Percentiles rank a stretch among this genome's conserved stretches.
Conservation (phyloP, 2,329 filamentous ascomycete genomes). For the Herpomyces periplanetae region DNA sequence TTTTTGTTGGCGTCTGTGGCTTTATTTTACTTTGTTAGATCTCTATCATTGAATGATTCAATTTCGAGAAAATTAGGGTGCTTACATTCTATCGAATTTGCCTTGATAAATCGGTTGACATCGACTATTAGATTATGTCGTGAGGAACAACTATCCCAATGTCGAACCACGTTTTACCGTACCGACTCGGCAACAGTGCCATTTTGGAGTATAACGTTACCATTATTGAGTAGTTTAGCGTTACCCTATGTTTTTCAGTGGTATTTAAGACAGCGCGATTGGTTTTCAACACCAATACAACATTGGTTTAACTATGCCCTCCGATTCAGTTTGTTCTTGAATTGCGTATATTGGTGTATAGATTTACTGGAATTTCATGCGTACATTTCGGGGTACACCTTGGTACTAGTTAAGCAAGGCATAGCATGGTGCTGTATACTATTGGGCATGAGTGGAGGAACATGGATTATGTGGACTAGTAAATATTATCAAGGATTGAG, state of each 20-base stretch:
- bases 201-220: constrained; percentile 48
- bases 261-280: constrained; percentile 42
- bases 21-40: constrained; percentile 26
- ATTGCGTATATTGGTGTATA: constrained; percentile 60
- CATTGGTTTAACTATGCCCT: constrained; percentile 50
- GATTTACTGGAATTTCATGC: too few relatives aligned
- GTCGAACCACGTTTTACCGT: constrained; percentile 74
- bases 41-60: constrained; percentile 25
- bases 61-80: constrained; percentile 32
- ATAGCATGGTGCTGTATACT: too few relatives aligned
- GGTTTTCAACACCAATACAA: constrained; percentile 50
- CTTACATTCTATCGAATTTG: constrained; percentile 51
- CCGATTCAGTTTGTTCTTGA: constrained; percentile 29
- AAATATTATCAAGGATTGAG: too few relatives aligned
- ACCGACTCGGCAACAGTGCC: constrained; percentile 75
- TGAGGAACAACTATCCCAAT: constrained; percentile 94
- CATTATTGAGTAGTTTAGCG: constrained; percentile 26
- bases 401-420: too few relatives aligned
- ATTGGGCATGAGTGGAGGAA: too few relatives aligned
- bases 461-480: too few relatives aligned
- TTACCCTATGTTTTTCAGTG: constrained; percentile 36
- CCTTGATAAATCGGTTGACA: constrained; percentile 33
- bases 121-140: constrained; percentile 72
- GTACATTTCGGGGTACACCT: too few relatives aligned
- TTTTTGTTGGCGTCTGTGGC: constrained; percentile 76